phyloP scores from a whole-genome alignment of 1,139 yeast species.

The Debaryomyces subglobosus region DNA sequence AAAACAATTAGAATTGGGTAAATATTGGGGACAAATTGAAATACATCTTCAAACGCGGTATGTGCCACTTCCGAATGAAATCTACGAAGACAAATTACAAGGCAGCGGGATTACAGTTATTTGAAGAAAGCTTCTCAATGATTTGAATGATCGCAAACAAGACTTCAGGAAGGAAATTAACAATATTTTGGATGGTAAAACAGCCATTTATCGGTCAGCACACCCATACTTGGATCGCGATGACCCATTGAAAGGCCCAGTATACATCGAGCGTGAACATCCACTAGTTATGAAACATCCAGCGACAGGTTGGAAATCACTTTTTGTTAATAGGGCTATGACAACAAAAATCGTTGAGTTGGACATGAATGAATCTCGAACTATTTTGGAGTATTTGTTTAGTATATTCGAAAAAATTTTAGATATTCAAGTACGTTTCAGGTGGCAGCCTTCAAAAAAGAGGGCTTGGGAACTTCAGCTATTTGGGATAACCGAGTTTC shows the following conservation, averaged over 20 bases:
- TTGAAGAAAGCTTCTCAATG: conserved; percentile 34
- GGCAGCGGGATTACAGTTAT: conserved; percentile 32
- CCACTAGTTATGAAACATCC: conserved; percentile 35
- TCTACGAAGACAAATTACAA: conserved; percentile 28
- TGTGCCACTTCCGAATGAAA: neutral
- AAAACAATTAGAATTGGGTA: conserved; percentile 31
- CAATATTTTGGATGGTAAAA: conserved; percentile 28
- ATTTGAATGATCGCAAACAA: conserved; percentile 22
- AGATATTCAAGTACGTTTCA: neutral
- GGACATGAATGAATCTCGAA: conserved; percentile 24
- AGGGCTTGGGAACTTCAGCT: neutral
- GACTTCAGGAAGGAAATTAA: conserved; percentile 24
- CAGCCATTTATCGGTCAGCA: conserved; percentile 24
- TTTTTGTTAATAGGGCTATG: conserved; percentile 26
- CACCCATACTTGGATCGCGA: conserved; percentile 26
- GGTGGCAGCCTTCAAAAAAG: neutral
- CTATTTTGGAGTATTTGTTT: conserved; percentile 24
- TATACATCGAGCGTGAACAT: conserved; percentile 29
- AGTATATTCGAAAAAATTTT: neutral
- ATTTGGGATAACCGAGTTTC: neutral
- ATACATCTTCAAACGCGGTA: conserved; percentile 25
- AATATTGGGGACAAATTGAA: conserved; percentile 36
- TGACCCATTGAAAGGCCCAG: conserved; percentile 18
- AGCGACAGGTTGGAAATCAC: conserved; percentile 29
- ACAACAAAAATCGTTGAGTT: conserved; percentile 27